Conservation (phyloP, 2,329 filamentous ascomycete genomes). For the Neurospora sp. region DNA sequence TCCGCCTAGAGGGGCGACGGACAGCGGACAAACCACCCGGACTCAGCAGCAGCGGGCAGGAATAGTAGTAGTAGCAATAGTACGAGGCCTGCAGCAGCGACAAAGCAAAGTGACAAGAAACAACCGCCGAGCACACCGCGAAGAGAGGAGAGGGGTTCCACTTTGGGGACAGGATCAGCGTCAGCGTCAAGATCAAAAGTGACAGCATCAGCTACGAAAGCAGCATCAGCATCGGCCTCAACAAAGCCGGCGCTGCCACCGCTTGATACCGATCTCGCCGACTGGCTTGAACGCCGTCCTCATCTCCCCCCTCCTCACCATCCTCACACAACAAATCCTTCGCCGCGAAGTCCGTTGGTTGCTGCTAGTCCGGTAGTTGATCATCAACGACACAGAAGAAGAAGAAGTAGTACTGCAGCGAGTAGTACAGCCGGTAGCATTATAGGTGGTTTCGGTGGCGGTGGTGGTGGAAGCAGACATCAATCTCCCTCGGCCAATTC, state of each 20-base stretch:
- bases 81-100: not conserved
- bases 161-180: not conserved
- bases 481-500: not conserved
- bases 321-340: not conserved
- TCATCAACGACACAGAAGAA: not conserved
- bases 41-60: not conserved
- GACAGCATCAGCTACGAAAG: not conserved
- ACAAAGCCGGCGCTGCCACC: not conserved
- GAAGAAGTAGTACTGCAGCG: not conserved
- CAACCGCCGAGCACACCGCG: not conserved
- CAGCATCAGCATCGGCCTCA: not conserved
- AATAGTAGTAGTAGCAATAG: not conserved
- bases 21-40: constrained; percentile 1
- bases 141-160: not conserved
- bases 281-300: not conserved
- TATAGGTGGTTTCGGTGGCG: not conserved
- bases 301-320: not conserved
- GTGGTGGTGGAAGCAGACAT: not conserved
- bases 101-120: not conserved
- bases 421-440: not conserved
- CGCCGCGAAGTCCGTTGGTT: not conserved
- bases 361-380: not conserved
- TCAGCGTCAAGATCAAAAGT: not conserved
- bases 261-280: not conserved
- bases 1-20: constrained; percentile 3